Evolutionary conservation across 1,139 yeast genomes (phyloP).

Genomic region (Blastobotrys aristatus): DNA sequence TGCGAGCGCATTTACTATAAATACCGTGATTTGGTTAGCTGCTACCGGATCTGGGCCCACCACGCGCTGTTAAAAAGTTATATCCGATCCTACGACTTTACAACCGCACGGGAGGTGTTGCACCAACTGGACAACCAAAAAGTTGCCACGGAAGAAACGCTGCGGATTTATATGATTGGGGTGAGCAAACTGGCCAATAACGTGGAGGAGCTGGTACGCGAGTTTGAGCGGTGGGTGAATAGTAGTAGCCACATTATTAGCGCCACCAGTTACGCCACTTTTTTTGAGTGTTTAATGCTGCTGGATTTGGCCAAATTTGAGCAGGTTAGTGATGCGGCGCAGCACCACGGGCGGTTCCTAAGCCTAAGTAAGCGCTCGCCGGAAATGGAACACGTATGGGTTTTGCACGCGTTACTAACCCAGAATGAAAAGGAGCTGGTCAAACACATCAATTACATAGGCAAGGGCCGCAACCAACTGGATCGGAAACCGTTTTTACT

Average conservation of each 20-base stretch:
- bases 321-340: not conserved
- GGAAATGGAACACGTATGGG: conserved; percentile 17
- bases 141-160: conserved; percentile 16
- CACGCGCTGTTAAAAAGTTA: conserved; percentile 21
- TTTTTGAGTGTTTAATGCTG: conserved; percentile 9
- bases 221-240: conserved; percentile 20
- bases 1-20: conserved; percentile 24
- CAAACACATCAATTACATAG: conserved; percentile 11
- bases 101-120: conserved; percentile 24
- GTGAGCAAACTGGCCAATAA: conserved; percentile 19
- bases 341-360: conserved; percentile 1
- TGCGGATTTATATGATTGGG: conserved; percentile 21
- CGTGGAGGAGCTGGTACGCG: conserved; percentile 19
- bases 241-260: not conserved
- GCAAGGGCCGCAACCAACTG: conserved; percentile 1
- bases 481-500: conserved; percentile 7
- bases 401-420: conserved; percentile 17
- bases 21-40: conserved; percentile 17
- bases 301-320: conserved; percentile 3
- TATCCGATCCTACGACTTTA: conserved; percentile 20
- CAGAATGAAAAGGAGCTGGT: conserved; percentile 13
- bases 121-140: conserved; percentile 21
- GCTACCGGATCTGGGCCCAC: conserved; percentile 15
- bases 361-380: conserved; percentile 13
- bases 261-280: conserved; percentile 5